Evolutionary conservation across 2,329 filamentous ascomycete genomes (phyloP).

Genomic region (Endothia cerciana): DNA sequence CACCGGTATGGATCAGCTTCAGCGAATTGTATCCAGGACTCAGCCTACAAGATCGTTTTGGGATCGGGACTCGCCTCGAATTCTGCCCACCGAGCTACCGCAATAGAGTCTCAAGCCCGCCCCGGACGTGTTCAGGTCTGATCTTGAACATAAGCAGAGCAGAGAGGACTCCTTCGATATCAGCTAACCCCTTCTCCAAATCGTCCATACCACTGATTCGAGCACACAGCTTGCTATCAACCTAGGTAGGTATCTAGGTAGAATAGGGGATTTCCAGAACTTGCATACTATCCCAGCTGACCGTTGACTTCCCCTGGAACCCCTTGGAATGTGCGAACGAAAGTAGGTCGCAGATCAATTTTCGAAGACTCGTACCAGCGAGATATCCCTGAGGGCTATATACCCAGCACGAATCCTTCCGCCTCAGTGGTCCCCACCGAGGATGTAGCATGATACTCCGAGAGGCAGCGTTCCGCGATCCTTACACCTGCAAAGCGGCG

Average conservation of each 20-base stretch:
- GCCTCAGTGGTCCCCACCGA: not conserved
- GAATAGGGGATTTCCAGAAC: not conserved
- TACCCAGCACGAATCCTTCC: not conserved
- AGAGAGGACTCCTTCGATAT: too few relatives aligned
- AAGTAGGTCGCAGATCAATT: not conserved
- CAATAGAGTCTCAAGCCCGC: not conserved
- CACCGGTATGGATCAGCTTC: not conserved
- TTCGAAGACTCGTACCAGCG: not conserved
- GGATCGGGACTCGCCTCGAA: not conserved
- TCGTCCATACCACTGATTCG: too few relatives aligned
- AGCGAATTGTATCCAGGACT: not conserved
- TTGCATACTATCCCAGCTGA: not conserved
- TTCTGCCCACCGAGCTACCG: not conserved
- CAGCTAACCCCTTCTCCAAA: too few relatives aligned
- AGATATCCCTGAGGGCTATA: not conserved
- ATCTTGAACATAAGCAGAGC: too few relatives aligned
- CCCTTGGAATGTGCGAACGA: not conserved
- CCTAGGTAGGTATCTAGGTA: too few relatives aligned
- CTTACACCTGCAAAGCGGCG: not conserved
- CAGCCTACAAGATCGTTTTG: not conserved
- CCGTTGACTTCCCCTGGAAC: not conserved
- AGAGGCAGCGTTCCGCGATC: not conserved
- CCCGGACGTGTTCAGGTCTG: not conserved
- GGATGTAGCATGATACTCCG: not conserved
- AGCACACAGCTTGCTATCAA: too few relatives aligned